Evolutionary conservation across 176 grass and related monocot genomes (phyloP), one percentile per base, ranked within the genome.

Genomic region (Secale cereale): DNA sequence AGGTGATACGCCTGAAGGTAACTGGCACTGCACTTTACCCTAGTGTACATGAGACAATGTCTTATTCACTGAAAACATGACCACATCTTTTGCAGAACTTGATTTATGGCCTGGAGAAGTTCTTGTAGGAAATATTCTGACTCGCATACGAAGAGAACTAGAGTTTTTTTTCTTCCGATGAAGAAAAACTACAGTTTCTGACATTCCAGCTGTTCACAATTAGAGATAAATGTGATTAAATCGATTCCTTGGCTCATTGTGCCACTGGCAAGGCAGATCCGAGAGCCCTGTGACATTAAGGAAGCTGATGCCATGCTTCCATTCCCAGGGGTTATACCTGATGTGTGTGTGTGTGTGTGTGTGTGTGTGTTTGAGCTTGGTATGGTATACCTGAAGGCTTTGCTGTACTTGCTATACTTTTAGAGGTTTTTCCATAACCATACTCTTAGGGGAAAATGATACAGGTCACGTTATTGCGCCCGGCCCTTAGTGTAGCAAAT

Each of bases 71-170:
- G 3, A 89, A 57, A 74, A 54, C 19, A 45, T 69, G 13, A 1
- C 19, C 25, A 3, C 45, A 31, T 40, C 50, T 62, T 84, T 74
- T 65, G 88, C 89, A 98, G 92, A 95, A 95, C 77, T 77, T 98
- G 70, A 81, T 98, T 59, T 98, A 93, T 76, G 93, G 95, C 17
- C 83, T 98, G 64, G 95, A 98, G 82, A 98, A 98, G 73, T 95
- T 98, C 85, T 90, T 98, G 59, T 90, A 86, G 78, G 6, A 27
- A 76, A 65, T 14, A 32, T 14, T 72, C 15, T 9, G 5, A 35
- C 4, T 71, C 14, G 9, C 11, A 35, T 7, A 76, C 66, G 59
- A 63, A 63, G 74, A 78, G 19, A 82, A 67, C 5, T n/a, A 17
- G 6, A 57, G 16, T 6, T 48, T 15, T 75, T 87, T 30, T 57